A percentile compares a stretch with the other conserved stretches of the same genome.
Conservation (phyloP, 495 filamentous ascomycete genomes). For the Diplogelasinospora grovesii region DNA sequence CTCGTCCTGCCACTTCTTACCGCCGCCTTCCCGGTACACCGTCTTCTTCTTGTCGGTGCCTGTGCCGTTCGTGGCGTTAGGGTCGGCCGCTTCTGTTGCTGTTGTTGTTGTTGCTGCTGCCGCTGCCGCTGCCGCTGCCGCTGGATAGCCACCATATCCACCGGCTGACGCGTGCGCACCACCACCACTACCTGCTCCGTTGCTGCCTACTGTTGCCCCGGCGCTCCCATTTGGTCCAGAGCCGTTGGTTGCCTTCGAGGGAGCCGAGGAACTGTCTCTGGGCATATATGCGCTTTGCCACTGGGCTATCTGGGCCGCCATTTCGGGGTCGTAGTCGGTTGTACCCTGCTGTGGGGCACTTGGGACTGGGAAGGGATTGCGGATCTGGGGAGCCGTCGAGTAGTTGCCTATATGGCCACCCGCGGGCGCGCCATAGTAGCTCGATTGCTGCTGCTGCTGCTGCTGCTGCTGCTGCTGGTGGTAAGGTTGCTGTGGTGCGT, state of each 20-base stretch:
- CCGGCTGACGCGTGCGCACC: conserved; percentile 19
- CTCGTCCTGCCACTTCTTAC: conserved; percentile 81
- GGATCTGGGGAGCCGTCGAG: conserved; percentile 62
- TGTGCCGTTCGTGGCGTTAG: conserved; percentile 28
- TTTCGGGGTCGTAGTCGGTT: conserved; percentile 66
- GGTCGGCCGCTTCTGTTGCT: conserved; percentile 28
- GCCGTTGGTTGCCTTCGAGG: conserved; percentile 24
- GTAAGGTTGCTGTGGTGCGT: conserved; percentile 12
- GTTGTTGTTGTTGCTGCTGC: conserved; percentile 13
- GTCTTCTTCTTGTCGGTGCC: conserved; percentile 53
- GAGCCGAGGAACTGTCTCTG: too few relatives aligned
- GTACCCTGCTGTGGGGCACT: conserved; percentile 40
- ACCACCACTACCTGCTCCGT: conserved; percentile 14
- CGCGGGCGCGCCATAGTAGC: conserved; percentile 24
- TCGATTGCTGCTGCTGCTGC: conserved; percentile 36
- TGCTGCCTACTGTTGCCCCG: conserved; percentile 18
- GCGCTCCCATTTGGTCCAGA: not conserved
- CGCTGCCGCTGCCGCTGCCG: conserved; percentile 14
- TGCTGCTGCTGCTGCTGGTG: conserved; percentile 16
- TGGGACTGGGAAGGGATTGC: conserved; percentile 77
- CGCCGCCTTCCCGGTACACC: conserved; percentile 79
- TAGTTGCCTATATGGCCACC: too few relatives aligned
- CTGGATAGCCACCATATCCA: conserved; percentile 29
- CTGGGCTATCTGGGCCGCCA: conserved; percentile 88
- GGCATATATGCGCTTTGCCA: conserved; percentile 89